These are phyloP conservation scores for Aspergillus sojae DNA, from an alignment of 2,329 filamentous ascomycete genomes.

Conservation along the genomic window DNA sequence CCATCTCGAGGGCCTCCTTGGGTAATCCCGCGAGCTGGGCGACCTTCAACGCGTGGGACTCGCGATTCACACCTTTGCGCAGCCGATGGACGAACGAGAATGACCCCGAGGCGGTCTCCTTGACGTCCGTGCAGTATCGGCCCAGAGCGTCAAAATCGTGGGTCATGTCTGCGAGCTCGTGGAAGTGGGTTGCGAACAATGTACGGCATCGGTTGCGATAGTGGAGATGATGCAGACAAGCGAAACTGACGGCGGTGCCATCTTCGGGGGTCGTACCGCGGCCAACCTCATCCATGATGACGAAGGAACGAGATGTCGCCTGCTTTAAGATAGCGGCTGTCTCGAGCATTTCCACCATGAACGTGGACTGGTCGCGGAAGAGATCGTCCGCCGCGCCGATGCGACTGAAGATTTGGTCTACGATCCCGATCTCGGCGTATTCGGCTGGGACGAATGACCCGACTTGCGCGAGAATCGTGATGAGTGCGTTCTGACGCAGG, in stretches of 20 bases:
- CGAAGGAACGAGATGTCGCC: constrained; percentile 82
- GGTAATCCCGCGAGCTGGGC: constrained; percentile 83
- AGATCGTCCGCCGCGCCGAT: constrained; percentile 93
- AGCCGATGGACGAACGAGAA: constrained; percentile 89
- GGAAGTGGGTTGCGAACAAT: constrained; percentile 95
- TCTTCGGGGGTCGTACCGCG: constrained; percentile 92
- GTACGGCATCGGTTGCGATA: constrained; percentile 75
- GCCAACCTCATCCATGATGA: constrained; percentile 98
- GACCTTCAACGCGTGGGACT: constrained; percentile 94
- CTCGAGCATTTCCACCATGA: constrained; percentile 99
- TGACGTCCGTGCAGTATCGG: constrained; percentile 86
- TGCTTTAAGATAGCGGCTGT: constrained; percentile 85
- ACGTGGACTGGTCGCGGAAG: constrained; percentile 93
- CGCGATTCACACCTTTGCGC: constrained; percentile 77
- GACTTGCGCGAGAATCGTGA: constrained; percentile 88
- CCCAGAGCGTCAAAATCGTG: constrained; percentile 61
- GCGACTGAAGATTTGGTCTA: constrained; percentile 95
- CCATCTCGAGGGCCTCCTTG: constrained; percentile 69
- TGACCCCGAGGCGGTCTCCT: constrained; percentile 67
- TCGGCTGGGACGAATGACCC: constrained; percentile 90
- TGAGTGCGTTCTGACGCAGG: constrained; percentile 90
- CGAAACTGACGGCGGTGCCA: constrained; percentile 85
- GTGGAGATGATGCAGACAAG: constrained; percentile 81
- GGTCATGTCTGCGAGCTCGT: constrained; percentile 78
- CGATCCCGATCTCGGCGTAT: constrained; percentile 81